Evolutionary conservation across 2,329 filamentous ascomycete species (phyloP).

Genomic region (Aspergillus persii): DNA sequence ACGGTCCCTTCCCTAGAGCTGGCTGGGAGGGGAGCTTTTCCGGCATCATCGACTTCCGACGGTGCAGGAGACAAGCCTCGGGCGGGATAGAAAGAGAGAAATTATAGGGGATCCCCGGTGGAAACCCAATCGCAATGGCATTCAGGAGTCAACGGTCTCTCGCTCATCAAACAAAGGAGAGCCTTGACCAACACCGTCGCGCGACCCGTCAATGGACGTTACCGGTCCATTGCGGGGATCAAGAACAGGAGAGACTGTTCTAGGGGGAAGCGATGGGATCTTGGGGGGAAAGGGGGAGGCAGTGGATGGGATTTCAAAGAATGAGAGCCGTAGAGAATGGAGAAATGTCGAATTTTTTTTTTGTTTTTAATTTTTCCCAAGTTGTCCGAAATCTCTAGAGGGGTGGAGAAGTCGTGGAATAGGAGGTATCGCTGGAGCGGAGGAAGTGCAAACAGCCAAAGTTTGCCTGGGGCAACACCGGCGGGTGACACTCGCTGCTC

Average conservation of each 20-base stretch:
- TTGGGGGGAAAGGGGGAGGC: neutral
- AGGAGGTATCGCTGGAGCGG: neutral
- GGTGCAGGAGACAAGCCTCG: constrained; percentile 18
- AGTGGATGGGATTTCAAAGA: neutral
- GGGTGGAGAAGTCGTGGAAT: neutral
- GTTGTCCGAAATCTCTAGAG: constrained; percentile 1
- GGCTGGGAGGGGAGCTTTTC: constrained; percentile 35
- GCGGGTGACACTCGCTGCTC: neutral
- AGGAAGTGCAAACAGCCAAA: constrained; percentile 12
- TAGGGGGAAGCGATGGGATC: constrained; percentile 1
- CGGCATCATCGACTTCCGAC: constrained; percentile 31
- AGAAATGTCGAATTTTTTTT: neutral
- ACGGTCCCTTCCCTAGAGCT: constrained; percentile 32
- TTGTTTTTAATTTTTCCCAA: neutral
- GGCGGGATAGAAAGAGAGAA: constrained; percentile 12
- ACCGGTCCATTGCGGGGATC: constrained; percentile 40
- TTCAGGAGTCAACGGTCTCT: constrained; percentile 27
- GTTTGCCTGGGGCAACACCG: constrained; percentile 20
- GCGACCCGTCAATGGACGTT: constrained; percentile 34
- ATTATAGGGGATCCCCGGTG: constrained; percentile 11
- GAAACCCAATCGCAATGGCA: constrained; percentile 28
- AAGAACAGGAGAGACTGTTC: constrained; percentile 21
- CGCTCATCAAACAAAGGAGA: constrained; percentile 28
- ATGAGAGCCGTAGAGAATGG: too few relatives aligned
- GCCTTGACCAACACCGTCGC: constrained; percentile 37